These are phyloP conservation scores for Chenopodium berlandieri DNA, from an alignment of 148 eudicot genomes.

Conservation along the genomic window DNA sequence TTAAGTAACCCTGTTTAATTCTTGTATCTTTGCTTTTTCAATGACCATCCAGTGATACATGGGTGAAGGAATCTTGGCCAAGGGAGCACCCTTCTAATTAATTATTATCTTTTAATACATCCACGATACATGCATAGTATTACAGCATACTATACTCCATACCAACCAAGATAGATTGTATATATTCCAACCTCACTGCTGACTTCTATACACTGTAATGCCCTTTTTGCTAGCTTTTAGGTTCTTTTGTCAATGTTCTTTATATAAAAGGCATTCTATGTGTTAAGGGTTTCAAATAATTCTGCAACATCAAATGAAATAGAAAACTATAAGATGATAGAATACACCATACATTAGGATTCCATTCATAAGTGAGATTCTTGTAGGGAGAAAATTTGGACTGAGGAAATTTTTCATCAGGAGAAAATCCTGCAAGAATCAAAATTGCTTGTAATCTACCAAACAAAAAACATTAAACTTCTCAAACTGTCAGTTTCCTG, in stretches of 20 bases:
- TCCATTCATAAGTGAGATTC: conserved; percentile 67
- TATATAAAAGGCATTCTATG: neutral
- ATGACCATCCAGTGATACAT: too few relatives aligned
- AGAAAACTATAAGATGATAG: conserved; percentile 5
- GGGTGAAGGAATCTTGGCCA: too few relatives aligned
- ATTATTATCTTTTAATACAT: too few relatives aligned
- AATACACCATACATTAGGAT: conserved; percentile 69
- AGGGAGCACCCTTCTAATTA: too few relatives aligned
- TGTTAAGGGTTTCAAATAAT: neutral
- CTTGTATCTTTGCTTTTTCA: too few relatives aligned
- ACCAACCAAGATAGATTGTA: too few relatives aligned
- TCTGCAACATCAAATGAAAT: neutral
- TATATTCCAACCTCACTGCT: too few relatives aligned
- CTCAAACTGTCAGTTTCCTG: neutral
- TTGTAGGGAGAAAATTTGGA: conserved; percentile 78
- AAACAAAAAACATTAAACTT: neutral
- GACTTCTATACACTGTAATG: neutral
- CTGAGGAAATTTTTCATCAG: conserved; percentile 86
- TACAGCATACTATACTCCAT: too few relatives aligned
- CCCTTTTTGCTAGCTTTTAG: neutral
- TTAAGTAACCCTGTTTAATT: too few relatives aligned
- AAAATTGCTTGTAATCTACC: conserved; percentile 10
- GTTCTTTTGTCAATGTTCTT: neutral
- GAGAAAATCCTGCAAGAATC: conserved; percentile 71
- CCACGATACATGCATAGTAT: too few relatives aligned